A percentile compares a stretch with the other conserved stretches of the same genome.
phyloP scores from a whole-genome alignment of 2,329 filamentous ascomycete genomes.

The Botrytis elliptica region DNA sequence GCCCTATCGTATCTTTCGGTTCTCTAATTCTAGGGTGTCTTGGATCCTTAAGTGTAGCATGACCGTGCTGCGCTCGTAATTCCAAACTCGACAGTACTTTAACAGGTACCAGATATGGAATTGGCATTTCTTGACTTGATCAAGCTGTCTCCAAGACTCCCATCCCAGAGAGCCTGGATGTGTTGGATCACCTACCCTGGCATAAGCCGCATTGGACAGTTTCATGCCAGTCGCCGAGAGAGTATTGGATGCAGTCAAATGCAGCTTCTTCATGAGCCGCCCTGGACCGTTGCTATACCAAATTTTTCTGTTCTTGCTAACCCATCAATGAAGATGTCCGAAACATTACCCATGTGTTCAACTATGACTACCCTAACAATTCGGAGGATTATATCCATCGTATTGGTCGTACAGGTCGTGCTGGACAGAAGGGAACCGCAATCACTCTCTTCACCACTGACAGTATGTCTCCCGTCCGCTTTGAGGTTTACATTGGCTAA shows the following conservation, averaged over 20 bases:
- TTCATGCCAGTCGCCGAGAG: conserved; percentile 41
- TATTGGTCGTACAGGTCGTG: conserved; percentile 93
- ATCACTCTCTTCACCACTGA: conserved; percentile 99
- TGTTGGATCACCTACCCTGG: conserved; percentile 51
- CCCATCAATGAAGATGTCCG: conserved; percentile 91
- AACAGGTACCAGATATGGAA: conserved; percentile 71
- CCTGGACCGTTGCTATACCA: conserved; percentile 63
- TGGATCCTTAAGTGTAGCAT: conserved; percentile 75
- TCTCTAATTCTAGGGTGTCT: conserved; percentile 77
- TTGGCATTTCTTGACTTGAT: conserved; percentile 76
- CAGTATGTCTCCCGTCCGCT: conserved; percentile 65
- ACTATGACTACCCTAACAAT: conserved; percentile 99
- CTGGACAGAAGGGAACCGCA: conserved; percentile 90
- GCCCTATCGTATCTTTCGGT: conserved; percentile 81
- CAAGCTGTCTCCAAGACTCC: conserved; percentile 75
- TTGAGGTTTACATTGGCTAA: conserved; percentile 25
- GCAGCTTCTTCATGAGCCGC: conserved; percentile 41
- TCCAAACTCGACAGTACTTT: conserved; percentile 67
- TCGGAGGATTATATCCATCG: conserved; percentile 98
- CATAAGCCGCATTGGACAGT: conserved; percentile 46
- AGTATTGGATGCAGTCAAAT: conserved; percentile 42
- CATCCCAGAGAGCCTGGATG: conserved; percentile 58
- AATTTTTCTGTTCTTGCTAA: conserved; percentile 71
- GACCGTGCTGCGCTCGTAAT: conserved; percentile 68
- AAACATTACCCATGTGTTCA: conserved; percentile 99